Conservation (phyloP, 805 yeast genomes). For the Ogataea pignaliae region DNA sequence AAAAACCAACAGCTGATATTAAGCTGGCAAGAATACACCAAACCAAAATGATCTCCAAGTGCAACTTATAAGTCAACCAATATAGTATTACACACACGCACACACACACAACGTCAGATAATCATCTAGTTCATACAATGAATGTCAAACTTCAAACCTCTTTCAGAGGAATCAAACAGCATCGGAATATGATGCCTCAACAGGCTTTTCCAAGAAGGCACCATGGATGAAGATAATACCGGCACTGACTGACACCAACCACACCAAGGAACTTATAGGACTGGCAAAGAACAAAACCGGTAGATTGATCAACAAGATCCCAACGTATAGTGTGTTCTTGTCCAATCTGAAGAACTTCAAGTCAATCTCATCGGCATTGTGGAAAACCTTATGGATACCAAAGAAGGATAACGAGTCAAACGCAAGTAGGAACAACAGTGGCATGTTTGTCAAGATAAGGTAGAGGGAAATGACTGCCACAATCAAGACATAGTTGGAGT, state of each 20-base stretch:
- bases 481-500: conserved; percentile 76
- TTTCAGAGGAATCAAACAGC: conserved; percentile 27
- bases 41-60: too few relatives aligned
- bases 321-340: conserved; percentile 80
- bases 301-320: conserved; percentile 59
- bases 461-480: conserved; percentile 65
- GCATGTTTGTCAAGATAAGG: conserved; percentile 77
- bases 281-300: conserved; percentile 65
- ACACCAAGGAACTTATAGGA: conserved; percentile 83
- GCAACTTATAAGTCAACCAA: too few relatives aligned
- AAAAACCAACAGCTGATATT: too few relatives aligned
- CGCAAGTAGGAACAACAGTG: conserved; percentile 71
- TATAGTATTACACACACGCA: too few relatives aligned
- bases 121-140: too few relatives aligned
- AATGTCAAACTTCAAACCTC: too few relatives aligned
- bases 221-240: conserved; percentile 83
- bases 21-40: too few relatives aligned
- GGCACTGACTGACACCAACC: conserved; percentile 87
- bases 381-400: conserved; percentile 34
- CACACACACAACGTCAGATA: too few relatives aligned
- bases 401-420: conserved; percentile 37
- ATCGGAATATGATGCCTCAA: conserved; percentile 91
- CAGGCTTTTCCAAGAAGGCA: conserved; percentile 87
- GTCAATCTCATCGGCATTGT: conserved; percentile 22
- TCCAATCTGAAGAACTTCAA: conserved; percentile 55